These are phyloP conservation scores for Takashimella koratensis DNA, from an alignment of 1,284 basidiomycete species.

Conservation along the genomic window DNA sequence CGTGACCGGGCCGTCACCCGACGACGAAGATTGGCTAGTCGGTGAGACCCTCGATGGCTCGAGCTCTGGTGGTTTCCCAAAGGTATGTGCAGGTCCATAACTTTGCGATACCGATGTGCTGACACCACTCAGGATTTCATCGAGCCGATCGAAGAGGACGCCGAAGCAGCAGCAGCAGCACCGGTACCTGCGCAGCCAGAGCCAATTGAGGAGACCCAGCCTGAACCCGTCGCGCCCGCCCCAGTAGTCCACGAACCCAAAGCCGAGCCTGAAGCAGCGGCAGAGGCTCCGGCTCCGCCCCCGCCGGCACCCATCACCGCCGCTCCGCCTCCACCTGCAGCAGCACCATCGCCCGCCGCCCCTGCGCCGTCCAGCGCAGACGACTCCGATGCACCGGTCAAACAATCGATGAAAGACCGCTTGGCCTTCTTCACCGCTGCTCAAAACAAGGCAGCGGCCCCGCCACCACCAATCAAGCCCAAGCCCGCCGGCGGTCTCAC, in stretches of 20 bases:
- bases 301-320: slow-evolving; percentile 6
- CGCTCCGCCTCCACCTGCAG: slow-evolving; percentile 13
- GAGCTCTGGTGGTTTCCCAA: slow-evolving; percentile 46
- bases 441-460: slow-evolving; percentile 41
- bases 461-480: slow-evolving; percentile 59
- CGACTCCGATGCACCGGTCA: slow-evolving; percentile 23
- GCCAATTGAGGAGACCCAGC: background rate
- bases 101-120: slow-evolving; percentile 1
- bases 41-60: slow-evolving; percentile 46
- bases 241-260: background rate
- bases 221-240: background rate
- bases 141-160: slow-evolving; percentile 25
- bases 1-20: slow-evolving; percentile 43
- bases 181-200: background rate
- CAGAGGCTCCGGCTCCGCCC: slow-evolving; percentile 13
- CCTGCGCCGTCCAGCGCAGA: slow-evolving; percentile 2
- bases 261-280: slow-evolving; percentile 3
- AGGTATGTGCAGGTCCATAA: slow-evolving; percentile 21
- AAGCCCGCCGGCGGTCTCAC: slow-evolving; percentile 60
- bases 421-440: slow-evolving; percentile 49
- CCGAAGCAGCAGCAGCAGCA: slow-evolving; percentile 4
- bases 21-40: slow-evolving; percentile 49
- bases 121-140: slow-evolving; percentile 40
- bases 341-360: background rate
- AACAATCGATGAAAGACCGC: slow-evolving; percentile 47